A percentile compares a stretch with the other conserved stretches of the same genome.
phyloP scores from a whole-genome alignment of 345 rosid genomes.

The Salix purpurea region DNA sequence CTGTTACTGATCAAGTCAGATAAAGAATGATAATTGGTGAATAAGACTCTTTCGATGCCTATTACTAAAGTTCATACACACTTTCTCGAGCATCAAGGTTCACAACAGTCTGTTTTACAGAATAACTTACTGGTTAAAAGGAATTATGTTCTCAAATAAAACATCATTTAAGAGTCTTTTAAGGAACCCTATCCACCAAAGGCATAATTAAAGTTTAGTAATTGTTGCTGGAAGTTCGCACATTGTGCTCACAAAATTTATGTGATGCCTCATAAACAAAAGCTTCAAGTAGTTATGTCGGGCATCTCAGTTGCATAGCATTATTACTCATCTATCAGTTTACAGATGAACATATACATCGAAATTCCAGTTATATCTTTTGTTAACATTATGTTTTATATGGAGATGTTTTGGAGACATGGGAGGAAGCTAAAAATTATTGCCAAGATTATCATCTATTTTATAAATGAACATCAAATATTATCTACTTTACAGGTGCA shows the following conservation, averaged over 20 bases:
- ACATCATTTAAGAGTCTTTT: background rate
- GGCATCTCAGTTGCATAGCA: background rate
- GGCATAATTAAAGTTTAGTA: background rate
- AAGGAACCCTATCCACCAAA: background rate
- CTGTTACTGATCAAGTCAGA: background rate
- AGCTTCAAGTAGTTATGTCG: background rate
- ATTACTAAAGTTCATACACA: background rate
- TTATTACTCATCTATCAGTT: background rate
- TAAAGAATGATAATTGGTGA: background rate
- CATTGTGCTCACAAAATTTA: background rate
- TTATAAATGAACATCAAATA: background rate
- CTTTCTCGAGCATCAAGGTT: background rate
- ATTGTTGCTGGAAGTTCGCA: background rate
- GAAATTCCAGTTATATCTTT: background rate
- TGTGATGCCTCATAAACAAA: background rate
- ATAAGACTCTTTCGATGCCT: background rate
- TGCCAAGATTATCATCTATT: background rate
- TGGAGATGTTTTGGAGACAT: no score
- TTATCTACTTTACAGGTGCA: conserved; percentile 53
- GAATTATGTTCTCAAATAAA: background rate
- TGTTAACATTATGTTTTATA: background rate
- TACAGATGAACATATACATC: background rate
- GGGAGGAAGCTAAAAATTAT: no score
- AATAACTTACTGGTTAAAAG: background rate
- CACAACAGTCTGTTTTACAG: background rate